Base-by-base conservation (phyloP, 495 filamentous ascomycete genomes). In the Neurospora cerealis region DNA sequence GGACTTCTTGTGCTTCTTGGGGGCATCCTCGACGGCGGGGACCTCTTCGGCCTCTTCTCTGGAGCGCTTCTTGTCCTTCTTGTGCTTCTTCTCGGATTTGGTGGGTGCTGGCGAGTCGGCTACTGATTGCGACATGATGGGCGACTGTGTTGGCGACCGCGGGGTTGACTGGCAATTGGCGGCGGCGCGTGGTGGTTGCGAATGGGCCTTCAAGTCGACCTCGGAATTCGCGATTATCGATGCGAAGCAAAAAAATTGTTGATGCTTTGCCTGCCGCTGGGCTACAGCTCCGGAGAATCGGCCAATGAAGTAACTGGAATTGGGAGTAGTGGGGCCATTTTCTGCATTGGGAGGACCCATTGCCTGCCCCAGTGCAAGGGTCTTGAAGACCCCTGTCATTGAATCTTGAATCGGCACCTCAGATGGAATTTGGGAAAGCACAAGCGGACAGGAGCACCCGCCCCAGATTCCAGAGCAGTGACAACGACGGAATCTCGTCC, bases 1-100 rank as follows among this genome's bases (percentile, higher is more conserved):
- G 36, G 71, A 41, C 73, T 80, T 81, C 54, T 75, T 78, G 4
- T 72, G 75, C 74, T 74, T 78, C 69, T 79, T 81, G 36, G 72
- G 73, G 40, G 60, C 62, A 13, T 72, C 71, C 24, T 72, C 71
- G 7, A 62, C 46, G 4, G 37, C 60, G 6, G 42, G 34, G 21
- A 62, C 48, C 37, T 73, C 74, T 41, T 77, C 72, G 38, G 34
- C 36, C 38, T 72, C 69, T 34, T 73, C 74, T 66, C 66, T 74
- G 66, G 70, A 41, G 19, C 60, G 66, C 44, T 74, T 77, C 19
- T 71, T 40, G 5, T 62, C 72, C 39, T 72, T 74, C 24, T 78
- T 70, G 74, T 75, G 76, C 72, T 76, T 73, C 75, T 81, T 77
- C 54, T 72, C 60, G 70, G 73, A 77, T 69, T 72, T 77, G n/a